Evolutionary conservation across 1,284 basidiomycete species (phyloP), one percentile per base, ranked within the genome.

Genomic region (Inonotus obliquus): DNA sequence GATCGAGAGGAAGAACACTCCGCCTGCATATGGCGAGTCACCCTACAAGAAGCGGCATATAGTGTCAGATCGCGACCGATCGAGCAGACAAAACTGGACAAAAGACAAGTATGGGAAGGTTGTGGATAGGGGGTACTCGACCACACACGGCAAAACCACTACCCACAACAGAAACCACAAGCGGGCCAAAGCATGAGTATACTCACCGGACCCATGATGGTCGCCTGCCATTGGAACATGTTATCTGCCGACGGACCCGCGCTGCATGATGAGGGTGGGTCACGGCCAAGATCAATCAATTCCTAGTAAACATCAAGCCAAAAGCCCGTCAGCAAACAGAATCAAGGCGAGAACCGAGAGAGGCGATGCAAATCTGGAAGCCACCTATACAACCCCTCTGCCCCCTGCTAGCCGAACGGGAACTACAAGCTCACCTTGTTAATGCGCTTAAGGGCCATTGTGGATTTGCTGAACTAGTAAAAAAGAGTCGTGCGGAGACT

Each of bases 181-280:
- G 39, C 59, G 44, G 49, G 45, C 5, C 56, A 38, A 3, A 55
- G 19, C 25, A 29, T 56, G 39, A 64, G 27, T 61, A 19, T 44
- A 82, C 91, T 75, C 72, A 96, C 94, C 64, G 94, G 94, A 59
- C 94, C 94, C 94, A 97, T 97, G 75, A 97, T 97, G 67, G 94
- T 96, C 66, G 94, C 94, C 75, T 96, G 94, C 94, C 95, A 98
- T 75, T 94, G 88, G 82, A 97, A 98, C 86, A 97, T 90, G 79
- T 97, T 95, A 37, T 97, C 94, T 62, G 92, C 93, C 65, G 90
- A 93, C 52, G 95, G 95, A 61, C 95, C 96, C 70, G 96, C 95
- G 70, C 92, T 95, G 88, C 95, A 98, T 64, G 96, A 97, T 62
- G 92, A 94, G 68, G 95, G 95, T 74, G 95, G 95, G 81, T 98